phyloP scores from a whole-genome alignment of 2,329 filamentous ascomycete species.

The Knoxdaviesia proteae region DNA sequence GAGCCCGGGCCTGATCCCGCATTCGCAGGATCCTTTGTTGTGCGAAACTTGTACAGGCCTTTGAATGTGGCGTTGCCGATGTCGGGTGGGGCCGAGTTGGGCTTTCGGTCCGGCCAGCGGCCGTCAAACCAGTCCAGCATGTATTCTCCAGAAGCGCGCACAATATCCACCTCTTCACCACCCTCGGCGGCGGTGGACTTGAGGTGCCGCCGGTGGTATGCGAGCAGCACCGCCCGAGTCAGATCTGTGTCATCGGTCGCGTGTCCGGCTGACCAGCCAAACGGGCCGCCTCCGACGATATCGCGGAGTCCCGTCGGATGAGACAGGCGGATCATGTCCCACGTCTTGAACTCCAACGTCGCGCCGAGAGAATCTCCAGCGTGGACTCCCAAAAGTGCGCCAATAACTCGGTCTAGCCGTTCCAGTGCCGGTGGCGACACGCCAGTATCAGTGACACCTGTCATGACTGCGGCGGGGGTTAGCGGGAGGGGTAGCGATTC shows the following conservation, averaged over 20 bases:
- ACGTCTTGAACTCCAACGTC: conserved; percentile 20
- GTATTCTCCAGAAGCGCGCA: conserved; percentile 14
- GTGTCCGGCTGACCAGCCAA: conserved; percentile 19
- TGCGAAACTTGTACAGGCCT: conserved; percentile 13
- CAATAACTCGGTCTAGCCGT: conserved; percentile 10
- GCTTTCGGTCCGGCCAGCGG: conserved; percentile 18
- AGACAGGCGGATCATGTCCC: conserved; percentile 11
- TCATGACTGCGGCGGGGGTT: background rate
- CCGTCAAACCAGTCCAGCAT: conserved; percentile 21
- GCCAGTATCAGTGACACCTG: background rate
- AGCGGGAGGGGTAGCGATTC: background rate
- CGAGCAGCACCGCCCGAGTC: conserved; percentile 22
- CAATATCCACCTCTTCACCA: conserved; percentile 10
- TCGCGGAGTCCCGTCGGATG: conserved; percentile 18
- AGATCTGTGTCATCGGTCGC: conserved; percentile 28
- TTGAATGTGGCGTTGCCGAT: conserved; percentile 17
- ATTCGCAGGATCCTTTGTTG: conserved; percentile 9
- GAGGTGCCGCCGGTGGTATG: conserved; percentile 13
- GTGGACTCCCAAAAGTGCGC: conserved; percentile 24
- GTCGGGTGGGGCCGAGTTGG: conserved; percentile 14
- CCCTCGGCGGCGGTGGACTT: background rate
- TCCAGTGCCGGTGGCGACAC: background rate
- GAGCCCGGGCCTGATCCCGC: conserved; percentile 17
- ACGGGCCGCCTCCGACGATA: conserved; percentile 22
- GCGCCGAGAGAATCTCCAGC: conserved; percentile 25